Conservation (phyloP, 495 filamentous ascomycete species). For the Entonaema liquescens region DNA sequence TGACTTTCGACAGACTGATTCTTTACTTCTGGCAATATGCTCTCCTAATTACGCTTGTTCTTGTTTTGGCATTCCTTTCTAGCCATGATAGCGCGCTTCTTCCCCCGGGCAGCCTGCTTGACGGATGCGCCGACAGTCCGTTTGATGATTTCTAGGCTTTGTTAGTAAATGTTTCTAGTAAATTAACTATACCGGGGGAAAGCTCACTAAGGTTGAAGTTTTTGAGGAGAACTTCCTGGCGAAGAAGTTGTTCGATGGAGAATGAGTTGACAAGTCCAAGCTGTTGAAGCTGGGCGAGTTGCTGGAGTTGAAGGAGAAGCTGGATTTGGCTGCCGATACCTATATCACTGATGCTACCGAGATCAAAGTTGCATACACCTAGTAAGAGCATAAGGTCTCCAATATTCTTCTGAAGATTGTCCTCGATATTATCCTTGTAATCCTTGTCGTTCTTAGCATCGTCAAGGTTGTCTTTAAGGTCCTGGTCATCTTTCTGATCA, state of each 20-base stretch:
- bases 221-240: conserved; percentile 44
- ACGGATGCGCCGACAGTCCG: conserved; percentile 46
- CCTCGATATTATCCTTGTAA: conserved; percentile 29
- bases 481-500: conserved; percentile 7
- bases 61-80: conserved; percentile 35
- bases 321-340: conserved; percentile 50
- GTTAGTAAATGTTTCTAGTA: conserved; percentile 20
- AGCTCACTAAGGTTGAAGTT: conserved; percentile 50
- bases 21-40: background rate
- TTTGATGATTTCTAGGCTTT: conserved; percentile 46
- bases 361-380: conserved; percentile 47
- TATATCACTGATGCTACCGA: conserved; percentile 43
- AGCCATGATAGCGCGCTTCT: conserved; percentile 33
- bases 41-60: conserved; percentile 12
- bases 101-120: conserved; percentile 37
- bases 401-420: conserved; percentile 41
- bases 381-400: conserved; percentile 49
- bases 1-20: background rate
- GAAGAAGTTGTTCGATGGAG: conserved; percentile 49
- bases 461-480: conserved; percentile 20
- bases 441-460: conserved; percentile 28
- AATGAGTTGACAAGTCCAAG: conserved; percentile 50
- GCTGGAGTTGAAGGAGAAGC: conserved; percentile 53
- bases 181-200: background rate
- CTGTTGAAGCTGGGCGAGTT: conserved; percentile 52